These are phyloP conservation scores for Penicillium fimorum DNA, from an alignment of 495 filamentous ascomycete genomes.

Conservation along the genomic window DNA sequence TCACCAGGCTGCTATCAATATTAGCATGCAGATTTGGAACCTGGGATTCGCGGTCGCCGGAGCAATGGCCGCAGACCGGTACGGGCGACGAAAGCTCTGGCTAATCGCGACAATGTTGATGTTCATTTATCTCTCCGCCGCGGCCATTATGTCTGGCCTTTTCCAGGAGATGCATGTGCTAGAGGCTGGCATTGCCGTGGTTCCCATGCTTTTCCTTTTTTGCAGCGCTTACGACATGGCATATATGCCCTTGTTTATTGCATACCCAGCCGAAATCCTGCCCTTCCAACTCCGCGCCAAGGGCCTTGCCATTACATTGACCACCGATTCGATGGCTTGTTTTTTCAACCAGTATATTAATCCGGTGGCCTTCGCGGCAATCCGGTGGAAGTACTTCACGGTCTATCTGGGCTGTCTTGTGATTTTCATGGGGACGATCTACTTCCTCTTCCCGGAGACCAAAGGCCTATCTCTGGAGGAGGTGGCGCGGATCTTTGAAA, in stretches of 20 bases:
- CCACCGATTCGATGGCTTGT: constrained; percentile 55
- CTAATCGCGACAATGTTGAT: constrained; percentile 55
- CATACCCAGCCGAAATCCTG: constrained; percentile 62
- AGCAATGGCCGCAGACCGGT: constrained; percentile 55
- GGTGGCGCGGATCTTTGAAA: constrained; percentile 56
- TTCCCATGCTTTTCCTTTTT: constrained; percentile 63
- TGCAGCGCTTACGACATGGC: constrained; percentile 55
- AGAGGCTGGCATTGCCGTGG: constrained; percentile 51
- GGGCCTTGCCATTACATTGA: constrained; percentile 62
- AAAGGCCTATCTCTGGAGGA: constrained; percentile 61
- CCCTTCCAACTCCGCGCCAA: constrained; percentile 67
- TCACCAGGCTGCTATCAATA: constrained; percentile 41
- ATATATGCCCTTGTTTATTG: constrained; percentile 60
- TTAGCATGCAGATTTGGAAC: constrained; percentile 31
- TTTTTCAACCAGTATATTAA: constrained; percentile 57
- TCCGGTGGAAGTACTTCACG: constrained; percentile 55
- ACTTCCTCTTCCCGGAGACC: constrained; percentile 64
- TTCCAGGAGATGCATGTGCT: constrained; percentile 47
- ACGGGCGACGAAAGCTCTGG: constrained; percentile 58
- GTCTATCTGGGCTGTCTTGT: constrained; percentile 53
- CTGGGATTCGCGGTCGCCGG: constrained; percentile 38
- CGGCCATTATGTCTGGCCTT: constrained; percentile 51
- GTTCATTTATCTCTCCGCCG: constrained; percentile 55
- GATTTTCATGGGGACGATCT: constrained; percentile 57
- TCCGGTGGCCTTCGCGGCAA: constrained; percentile 48